Conservation (phyloP, 176 grass and related monocot genomes). For the Aegilops longissima region DNA sequence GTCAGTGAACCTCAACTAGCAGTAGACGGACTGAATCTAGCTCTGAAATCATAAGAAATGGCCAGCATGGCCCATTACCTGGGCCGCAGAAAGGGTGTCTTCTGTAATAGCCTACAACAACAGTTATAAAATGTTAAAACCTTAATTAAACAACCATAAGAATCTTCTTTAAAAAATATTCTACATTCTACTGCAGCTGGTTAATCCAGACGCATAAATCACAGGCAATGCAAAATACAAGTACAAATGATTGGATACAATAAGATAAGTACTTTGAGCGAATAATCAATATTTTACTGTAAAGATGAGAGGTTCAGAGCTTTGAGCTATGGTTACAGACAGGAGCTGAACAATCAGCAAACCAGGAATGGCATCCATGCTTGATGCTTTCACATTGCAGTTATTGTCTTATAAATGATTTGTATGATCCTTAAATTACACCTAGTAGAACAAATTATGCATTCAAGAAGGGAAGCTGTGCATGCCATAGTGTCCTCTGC, state of each 20-base stretch:
- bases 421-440: neutral
- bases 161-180: neutral
- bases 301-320: neutral
- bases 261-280: neutral
- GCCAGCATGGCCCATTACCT: constrained; percentile 21
- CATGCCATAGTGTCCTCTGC: neutral
- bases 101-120: constrained; percentile 45
- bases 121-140: constrained; percentile 16
- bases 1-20: neutral
- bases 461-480: neutral
- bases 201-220: neutral
- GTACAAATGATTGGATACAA: neutral
- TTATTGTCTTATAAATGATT: neutral
- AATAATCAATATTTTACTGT: neutral
- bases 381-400: neutral
- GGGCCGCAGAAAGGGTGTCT: constrained; percentile 18
- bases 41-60: neutral
- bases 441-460: neutral
- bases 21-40: neutral
- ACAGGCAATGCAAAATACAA: neutral
- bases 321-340: neutral
- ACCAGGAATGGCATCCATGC: neutral
- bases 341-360: neutral
- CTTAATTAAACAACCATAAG: constrained; percentile 1
- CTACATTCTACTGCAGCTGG: neutral